Conservation (phyloP, 768 basidiomycete genomes). For the Trametes villosa region DNA sequence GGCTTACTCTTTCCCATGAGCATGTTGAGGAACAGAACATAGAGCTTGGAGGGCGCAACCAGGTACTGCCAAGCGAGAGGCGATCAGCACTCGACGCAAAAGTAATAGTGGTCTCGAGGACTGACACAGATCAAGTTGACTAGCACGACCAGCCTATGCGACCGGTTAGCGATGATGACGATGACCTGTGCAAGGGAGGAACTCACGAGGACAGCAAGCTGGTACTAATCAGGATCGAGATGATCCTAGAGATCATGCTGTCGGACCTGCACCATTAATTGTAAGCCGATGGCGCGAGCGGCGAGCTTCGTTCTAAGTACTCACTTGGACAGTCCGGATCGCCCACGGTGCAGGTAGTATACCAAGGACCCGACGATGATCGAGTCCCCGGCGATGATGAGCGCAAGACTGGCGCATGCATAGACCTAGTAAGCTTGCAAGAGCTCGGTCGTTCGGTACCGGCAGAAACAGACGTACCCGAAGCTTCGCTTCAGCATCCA, state of each 20-base stretch:
- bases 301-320: not conserved
- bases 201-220: not conserved
- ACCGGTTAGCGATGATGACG: not conserved
- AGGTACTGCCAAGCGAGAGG: not conserved
- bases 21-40: not conserved
- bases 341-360: not conserved
- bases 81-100: not conserved
- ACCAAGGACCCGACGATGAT: not conserved
- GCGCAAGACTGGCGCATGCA: not conserved
- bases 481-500: not conserved
- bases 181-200: not conserved
- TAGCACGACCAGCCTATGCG: not conserved
- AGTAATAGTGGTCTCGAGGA: not conserved
- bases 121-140: not conserved
- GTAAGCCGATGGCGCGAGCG: not conserved
- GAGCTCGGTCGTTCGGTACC: not conserved
- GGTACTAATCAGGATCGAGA: not conserved
- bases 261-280: not conserved
- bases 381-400: not conserved
- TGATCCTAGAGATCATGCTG: not conserved
- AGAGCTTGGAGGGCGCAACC: not conserved
- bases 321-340: not conserved
- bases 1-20: not conserved
- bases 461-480: not conserved
- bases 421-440: not conserved